These are phyloP conservation scores for Calonectria crousiana DNA, from an alignment of 2,329 filamentous ascomycete genomes.

Conservation along the genomic window DNA sequence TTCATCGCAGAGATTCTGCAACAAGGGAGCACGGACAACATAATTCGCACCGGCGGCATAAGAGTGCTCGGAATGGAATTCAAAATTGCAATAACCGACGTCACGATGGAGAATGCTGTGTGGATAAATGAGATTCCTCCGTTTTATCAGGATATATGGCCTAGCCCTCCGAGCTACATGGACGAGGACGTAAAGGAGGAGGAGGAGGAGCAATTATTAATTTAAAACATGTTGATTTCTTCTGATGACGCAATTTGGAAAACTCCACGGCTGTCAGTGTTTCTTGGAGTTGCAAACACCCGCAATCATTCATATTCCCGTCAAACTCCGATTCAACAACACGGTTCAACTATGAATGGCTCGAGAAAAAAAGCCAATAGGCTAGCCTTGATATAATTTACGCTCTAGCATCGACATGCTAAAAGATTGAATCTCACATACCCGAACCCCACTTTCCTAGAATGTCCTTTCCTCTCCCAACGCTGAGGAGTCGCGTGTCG, in stretches of 20 bases:
- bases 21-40: not conserved
- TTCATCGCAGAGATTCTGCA: not conserved
- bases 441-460: not conserved
- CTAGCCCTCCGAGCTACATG: not conserved
- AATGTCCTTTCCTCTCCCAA: not conserved
- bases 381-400: not conserved
- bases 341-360: no score
- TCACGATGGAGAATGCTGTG: not conserved
- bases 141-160: not conserved
- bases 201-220: not conserved
- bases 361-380: not conserved
- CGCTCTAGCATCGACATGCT: not conserved
- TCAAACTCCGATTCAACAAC: not conserved
- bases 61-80: not conserved
- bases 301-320: not conserved
- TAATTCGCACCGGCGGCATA: not conserved
- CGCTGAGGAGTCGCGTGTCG: not conserved
- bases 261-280: not conserved
- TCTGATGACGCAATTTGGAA: not conserved
- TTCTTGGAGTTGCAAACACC: not conserved
- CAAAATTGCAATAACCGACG: not conserved
- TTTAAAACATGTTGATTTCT: not conserved
- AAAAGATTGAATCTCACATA: not conserved
- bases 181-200: not conserved
- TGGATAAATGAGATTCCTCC: not conserved